These are phyloP conservation scores for Ceratocystis albifundus DNA, from an alignment of 2,329 filamentous ascomycete genomes.

Conservation along the genomic window DNA sequence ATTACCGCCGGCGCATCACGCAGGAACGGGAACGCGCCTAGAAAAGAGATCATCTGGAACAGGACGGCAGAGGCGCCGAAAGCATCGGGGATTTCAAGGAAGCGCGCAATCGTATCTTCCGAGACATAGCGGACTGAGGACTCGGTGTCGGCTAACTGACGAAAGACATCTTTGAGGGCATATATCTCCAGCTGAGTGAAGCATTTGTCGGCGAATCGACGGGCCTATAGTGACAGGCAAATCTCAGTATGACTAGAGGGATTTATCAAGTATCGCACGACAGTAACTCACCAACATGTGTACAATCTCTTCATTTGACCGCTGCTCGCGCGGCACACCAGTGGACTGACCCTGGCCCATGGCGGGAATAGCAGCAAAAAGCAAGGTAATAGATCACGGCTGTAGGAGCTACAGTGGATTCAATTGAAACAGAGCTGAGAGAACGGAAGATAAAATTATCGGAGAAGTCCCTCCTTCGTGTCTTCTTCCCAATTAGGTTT, in stretches of 20 bases:
- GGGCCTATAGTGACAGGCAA: constrained; percentile 35
- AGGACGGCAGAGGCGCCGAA: constrained; percentile 55
- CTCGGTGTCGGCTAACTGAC: constrained; percentile 53
- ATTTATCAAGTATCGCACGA: not conserved
- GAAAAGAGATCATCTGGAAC: constrained; percentile 59
- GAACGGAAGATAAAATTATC: too few species aligned
- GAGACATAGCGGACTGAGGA: constrained; percentile 53
- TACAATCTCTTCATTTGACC: constrained; percentile 11
- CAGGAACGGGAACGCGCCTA: constrained; percentile 63
- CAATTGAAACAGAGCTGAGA: too few species aligned
- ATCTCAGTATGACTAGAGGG: not conserved
- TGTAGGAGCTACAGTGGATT: too few species aligned
- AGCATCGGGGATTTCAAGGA: constrained; percentile 61
- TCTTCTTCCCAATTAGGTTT: too few species aligned
- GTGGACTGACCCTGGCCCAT: constrained; percentile 17
- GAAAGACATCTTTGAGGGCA: constrained; percentile 63
- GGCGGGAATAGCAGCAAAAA: not conserved
- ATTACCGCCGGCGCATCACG: constrained; percentile 58
- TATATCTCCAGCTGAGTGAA: constrained; percentile 62
- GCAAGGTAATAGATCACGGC: too few species aligned
- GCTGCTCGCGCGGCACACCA: not conserved
- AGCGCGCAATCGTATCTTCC: constrained; percentile 57
- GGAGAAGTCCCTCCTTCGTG: too few species aligned
- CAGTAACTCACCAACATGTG: constrained; percentile 14
- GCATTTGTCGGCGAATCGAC: constrained; percentile 55